Base-by-base conservation (phyloP, 129 eudicot genomes). In the Kitagawia praeruptora region DNA sequence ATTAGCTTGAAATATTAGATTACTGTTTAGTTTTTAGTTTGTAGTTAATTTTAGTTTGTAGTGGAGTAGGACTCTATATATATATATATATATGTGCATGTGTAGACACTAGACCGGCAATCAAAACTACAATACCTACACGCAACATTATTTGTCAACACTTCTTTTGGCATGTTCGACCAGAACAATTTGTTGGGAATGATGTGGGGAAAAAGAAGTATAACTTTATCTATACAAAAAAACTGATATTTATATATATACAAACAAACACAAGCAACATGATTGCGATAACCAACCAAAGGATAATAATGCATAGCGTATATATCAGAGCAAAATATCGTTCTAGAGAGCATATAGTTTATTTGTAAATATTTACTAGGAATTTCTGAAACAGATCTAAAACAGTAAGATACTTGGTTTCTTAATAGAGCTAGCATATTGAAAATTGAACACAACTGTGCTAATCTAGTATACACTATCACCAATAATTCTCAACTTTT, bases 111-210 rank as follows among this genome's bases (percentile, higher is more conserved):
- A 9, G 46, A 34, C 75, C 27, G 41, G 73, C 73, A 31, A 21
- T 31, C 23, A 15, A 28, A 67, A 13, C 40, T 13, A 67, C 21
- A n/a, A 40, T 31, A 31, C 72, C 19, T 28, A 66, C 23, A 31
- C 8, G 18, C 73, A 12, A 67, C 41, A 67, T 67, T 34, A 12
- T 67, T 67, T 31, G 12, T 9, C 73, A 67, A 28, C 41, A 67
- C 42, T 67, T 67, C 73, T 67, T 31, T 67, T 27, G 23, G 73
- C 73, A 67, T 28, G 73, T 67, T 67, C 73, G 19, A 67, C 41
- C 21, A 31, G 41, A 31, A 67, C 18, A 67, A 67, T 27, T 27
- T 21, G 70, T 63, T 31, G 18, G 71, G 34, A 27, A 66, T 11
- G 40, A 66, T 66, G 71, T 66, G 71, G 71, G 40, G 19, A 38